These are phyloP conservation scores for Pythium brachiatum DNA, from an alignment of 352 stramenopile species.

Conservation along the genomic window DNA sequence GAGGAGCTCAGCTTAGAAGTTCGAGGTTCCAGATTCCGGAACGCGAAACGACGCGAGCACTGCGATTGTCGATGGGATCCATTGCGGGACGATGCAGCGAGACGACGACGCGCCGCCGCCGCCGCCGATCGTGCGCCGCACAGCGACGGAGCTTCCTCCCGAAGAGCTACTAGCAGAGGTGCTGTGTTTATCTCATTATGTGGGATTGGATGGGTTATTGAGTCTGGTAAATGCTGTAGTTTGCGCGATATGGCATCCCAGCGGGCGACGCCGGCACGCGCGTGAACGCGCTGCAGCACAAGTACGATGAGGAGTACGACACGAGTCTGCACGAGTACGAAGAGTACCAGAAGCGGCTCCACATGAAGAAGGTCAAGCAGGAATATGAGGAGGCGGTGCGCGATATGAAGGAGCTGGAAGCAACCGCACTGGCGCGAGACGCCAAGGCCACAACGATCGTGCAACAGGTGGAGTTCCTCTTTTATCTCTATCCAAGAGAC, in stretches of 20 bases:
- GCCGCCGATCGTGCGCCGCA: slow-evolving; percentile 33
- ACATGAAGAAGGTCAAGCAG: slow-evolving; percentile 48
- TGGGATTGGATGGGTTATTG: background rate
- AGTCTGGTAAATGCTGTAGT: slow-evolving; percentile 27
- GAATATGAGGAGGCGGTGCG: slow-evolving; percentile 42
- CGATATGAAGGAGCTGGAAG: slow-evolving; percentile 37
- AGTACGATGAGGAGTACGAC: slow-evolving; percentile 67
- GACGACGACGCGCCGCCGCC: slow-evolving; percentile 22
- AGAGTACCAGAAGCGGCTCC: slow-evolving; percentile 30
- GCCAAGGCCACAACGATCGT: slow-evolving; percentile 49
- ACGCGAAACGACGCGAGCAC: slow-evolving; percentile 9
- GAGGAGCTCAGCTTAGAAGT: slow-evolving; percentile 9
- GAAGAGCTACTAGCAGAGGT: slow-evolving; percentile 70
- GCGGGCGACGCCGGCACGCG: slow-evolving; percentile 40
- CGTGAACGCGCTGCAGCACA: slow-evolving; percentile 45
- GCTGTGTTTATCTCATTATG: no score
- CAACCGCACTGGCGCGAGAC: slow-evolving; percentile 37
- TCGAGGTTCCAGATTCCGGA: background rate
- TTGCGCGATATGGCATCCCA: slow-evolving; percentile 48
- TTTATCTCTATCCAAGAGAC: no score
- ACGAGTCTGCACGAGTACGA: slow-evolving; percentile 35
- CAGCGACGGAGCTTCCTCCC: slow-evolving; percentile 41
- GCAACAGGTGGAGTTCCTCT: no score
- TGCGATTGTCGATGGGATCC: no score
- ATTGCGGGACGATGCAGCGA: background rate